Base-by-base conservation (phyloP, 2,329 filamentous ascomycete species). In the Cytospora schulzeri region DNA sequence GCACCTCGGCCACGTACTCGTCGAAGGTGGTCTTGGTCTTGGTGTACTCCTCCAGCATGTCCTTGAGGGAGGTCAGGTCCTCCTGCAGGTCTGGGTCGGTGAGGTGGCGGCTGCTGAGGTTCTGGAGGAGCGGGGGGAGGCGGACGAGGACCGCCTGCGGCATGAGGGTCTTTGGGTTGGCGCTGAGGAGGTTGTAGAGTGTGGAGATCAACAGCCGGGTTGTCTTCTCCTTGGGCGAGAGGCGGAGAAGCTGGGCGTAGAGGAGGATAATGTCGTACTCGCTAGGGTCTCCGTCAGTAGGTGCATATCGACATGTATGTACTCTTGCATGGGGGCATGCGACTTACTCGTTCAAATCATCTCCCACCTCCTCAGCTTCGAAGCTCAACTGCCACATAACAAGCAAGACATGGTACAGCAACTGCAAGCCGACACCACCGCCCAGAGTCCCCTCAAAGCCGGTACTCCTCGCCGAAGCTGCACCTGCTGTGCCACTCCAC, bases 371-470 rank as follows among this genome's bases (percentile, higher is more conserved):
- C 65, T 90, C 88, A 15, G 92, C 92, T 75, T 98, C 95, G 70
- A 99, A 99, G 74, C 93, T 97, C 70, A 99, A 83, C 80, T 98
- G 93, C 95, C 95, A 99, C 65, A 99, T 81, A 15, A 96, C 93
- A 58, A 99, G 83, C 26, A 99, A 84, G 19, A 97, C 91, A 73
- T 97, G 92, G 76, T 99, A 99, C 50, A 99, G 84, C 50, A 98
- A 85, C 76, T 99, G 95, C 50, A 99, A 81, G 2, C 93, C 92
- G 66, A 99, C 92, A 11, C 93, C 93, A 57, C 93, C 92, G 64
- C 93, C 89, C 33, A 90, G 73, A 4, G 81, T 80, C 5, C 84
- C 84, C 69, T 88, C 88, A 63, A 86, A 84, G 60, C 88, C 89
- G 67, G 84, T 83, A 70, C 84, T 85, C 71, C 88, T 86, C 45